Conservation (phyloP, 73 alveolate species). For the Paramecium caudatum region DNA sequence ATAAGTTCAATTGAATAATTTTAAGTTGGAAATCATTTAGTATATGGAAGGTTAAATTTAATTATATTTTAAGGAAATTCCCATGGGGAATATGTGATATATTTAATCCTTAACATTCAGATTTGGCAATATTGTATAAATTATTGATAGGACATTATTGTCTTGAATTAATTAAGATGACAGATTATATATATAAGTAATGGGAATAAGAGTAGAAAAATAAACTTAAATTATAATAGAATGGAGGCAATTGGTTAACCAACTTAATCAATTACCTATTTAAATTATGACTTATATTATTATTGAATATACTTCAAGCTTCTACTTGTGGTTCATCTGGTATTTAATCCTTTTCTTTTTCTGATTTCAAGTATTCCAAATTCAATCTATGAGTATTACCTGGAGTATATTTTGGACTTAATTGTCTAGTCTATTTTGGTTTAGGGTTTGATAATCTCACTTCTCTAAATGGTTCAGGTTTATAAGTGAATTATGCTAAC, state of each 20-base stretch:
- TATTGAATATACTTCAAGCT: neutral
- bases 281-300: neutral
- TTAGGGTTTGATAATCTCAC: constrained; percentile 33
- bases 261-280: neutral
- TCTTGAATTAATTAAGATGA: constrained; percentile 48
- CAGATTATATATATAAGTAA: constrained; percentile 4
- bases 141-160: constrained; percentile 59
- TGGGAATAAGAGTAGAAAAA: neutral
- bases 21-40: constrained; percentile 37
- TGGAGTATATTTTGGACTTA: constrained; percentile 60
- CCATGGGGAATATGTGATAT: constrained; percentile 78
- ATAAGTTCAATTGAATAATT: constrained; percentile 73
- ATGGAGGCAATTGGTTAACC: neutral
- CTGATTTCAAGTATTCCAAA: constrained; percentile 21
- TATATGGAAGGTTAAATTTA: constrained; percentile 69
- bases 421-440: neutral
- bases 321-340: neutral
- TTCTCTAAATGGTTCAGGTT: neutral
- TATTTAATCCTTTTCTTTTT: constrained; percentile 22
- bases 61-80: constrained; percentile 35
- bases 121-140: constrained; percentile 55
- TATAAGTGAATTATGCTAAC: constrained; percentile 11
- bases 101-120: constrained; percentile 74
- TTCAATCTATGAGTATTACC: constrained; percentile 58
- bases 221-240: neutral